phyloP scores from a whole-genome alignment of 2,329 filamentous ascomycete genomes.

The Ceratocystiopsis minuta region DNA sequence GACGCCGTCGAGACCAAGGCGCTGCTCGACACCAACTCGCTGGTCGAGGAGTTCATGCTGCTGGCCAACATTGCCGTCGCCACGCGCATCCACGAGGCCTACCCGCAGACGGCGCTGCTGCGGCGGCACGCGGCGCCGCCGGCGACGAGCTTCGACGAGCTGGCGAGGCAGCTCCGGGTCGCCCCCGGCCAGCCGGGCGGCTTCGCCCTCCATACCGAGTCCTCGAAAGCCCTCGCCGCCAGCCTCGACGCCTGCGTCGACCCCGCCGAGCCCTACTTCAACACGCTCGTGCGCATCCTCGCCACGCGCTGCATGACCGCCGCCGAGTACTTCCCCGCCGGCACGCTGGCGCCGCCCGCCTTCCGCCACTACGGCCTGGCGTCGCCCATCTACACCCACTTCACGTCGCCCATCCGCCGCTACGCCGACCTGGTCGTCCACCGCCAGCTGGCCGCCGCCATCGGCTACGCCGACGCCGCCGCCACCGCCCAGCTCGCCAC shows the following conservation, averaged over 20 bases:
- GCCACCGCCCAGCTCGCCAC: slow-evolving; percentile 37
- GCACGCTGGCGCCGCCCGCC: slow-evolving; percentile 80
- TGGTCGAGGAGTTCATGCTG: slow-evolving; percentile 98
- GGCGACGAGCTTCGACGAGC: slow-evolving; percentile 90
- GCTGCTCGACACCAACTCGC: slow-evolving; percentile 84
- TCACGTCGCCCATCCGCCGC: slow-evolving; percentile 89
- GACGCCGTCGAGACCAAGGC: slow-evolving; percentile 79
- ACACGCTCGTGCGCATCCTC: slow-evolving; percentile 92
- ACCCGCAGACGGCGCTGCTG: slow-evolving; percentile 87
- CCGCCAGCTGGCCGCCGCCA: slow-evolving; percentile 74
- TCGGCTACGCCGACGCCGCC: slow-evolving; percentile 79
- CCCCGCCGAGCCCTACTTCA: slow-evolving; percentile 77
- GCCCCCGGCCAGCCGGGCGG: slow-evolving; percentile 17
- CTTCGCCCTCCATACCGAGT: slow-evolving; percentile 65
- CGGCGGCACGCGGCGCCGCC: slow-evolving; percentile 84
- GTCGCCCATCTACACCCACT: slow-evolving; percentile 95
- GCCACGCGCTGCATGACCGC: slow-evolving; percentile 98
- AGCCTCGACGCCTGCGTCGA: slow-evolving; percentile 77
- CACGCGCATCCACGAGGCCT: slow-evolving; percentile 72
- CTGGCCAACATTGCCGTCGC: slow-evolving; percentile 94
- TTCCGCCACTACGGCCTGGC: slow-evolving; percentile 96
- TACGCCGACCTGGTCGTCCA: slow-evolving; percentile 84
- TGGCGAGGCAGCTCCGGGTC: slow-evolving; percentile 74
- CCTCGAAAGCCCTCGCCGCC: slow-evolving; percentile 82
- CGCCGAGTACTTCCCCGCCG: slow-evolving; percentile 93